Percentiles rank a stretch among this genome's conserved stretches.
phyloP scores from a whole-genome alignment of 129 eudicot species.

The Calendula officinalis region DNA sequence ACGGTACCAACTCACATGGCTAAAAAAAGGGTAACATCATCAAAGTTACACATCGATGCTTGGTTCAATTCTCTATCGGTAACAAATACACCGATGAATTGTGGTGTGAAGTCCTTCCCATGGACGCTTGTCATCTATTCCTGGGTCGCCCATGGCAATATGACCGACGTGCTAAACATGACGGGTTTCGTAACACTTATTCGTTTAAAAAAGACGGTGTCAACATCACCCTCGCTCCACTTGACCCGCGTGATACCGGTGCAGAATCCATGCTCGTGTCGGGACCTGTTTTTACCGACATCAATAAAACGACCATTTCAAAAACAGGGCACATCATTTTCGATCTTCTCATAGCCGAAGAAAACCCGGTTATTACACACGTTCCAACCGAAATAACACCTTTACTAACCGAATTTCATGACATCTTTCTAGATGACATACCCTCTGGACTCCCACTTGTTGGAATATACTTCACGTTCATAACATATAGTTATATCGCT shows the following conservation, averaged over 20 bases:
- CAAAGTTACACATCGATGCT: slow-evolving; percentile 4
- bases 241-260: background rate
- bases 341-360: background rate
- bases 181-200: too few relatives aligned
- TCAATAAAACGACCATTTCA: background rate
- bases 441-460: background rate
- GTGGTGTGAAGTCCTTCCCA: slow-evolving; percentile 12
- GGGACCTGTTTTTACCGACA: background rate
- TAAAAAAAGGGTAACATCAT: background rate
- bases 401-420: background rate
- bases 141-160: too few relatives aligned
- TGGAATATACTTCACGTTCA: too few relatives aligned
- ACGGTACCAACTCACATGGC: background rate
- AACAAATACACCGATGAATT: background rate
- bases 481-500: too few relatives aligned
- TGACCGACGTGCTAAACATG: too few relatives aligned
- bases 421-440: background rate
- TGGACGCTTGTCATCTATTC: slow-evolving; percentile 1
- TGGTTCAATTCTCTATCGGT: slow-evolving; percentile 4
- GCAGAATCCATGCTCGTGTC: background rate
- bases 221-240: background rate
- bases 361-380: background rate
- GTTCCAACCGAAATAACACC: background rate
- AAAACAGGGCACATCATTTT: background rate
- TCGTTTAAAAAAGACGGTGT: too few relatives aligned